Evolutionary conservation across 129 eudicot species (phyloP), one percentile per base, ranked within the genome.

Genomic region (Pittosporum tobira): DNA sequence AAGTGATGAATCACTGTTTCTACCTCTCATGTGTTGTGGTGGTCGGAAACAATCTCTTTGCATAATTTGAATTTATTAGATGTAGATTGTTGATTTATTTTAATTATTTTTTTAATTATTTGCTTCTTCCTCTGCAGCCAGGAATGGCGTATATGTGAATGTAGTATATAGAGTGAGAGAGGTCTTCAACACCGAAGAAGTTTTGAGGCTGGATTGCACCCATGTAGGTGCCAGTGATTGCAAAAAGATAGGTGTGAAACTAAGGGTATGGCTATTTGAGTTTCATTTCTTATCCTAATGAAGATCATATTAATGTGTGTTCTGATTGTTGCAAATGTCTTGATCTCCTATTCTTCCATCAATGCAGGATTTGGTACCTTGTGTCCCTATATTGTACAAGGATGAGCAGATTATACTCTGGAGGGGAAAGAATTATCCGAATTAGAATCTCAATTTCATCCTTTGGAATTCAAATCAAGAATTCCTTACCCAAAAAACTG

Each of bases 111-210:
- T n/a, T n/a, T n/a, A n/a, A n/a, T n/a, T n/a, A n/a, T n/a, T n/a
- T n/a, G n/a, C n/a, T n/a, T 30, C 62, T 40, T 45, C 45, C 42
- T 40, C 51, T 45, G 64, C 81, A 91, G 98, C 80, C 6, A 86
- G 98, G 77, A 91, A 91, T 36, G 96, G 98, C 27, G 98, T 91
- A 58, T 91, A 91, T 59, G 77, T 78, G 29, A 83, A 86, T 59
- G 98, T 91, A 54, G 84, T 86, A 65, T 81, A 83, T 40, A 86
- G 74, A 72, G 94, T 91, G 67, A 75, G 95, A 59, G 88, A 82
- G 45, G 93, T 85, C 26, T 91, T 91, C 46, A 66, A 80, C 50
- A 47, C 72, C 3, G 81, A 83, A 78, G 85, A 86, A 58, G 95
- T 91, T 15, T 70, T 86, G 53, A 83, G 81, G 72, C 65, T 91